These are phyloP conservation scores for Nannizziopsis arthrosporioides DNA, from an alignment of 2,329 filamentous ascomycete species.

Conservation along the genomic window DNA sequence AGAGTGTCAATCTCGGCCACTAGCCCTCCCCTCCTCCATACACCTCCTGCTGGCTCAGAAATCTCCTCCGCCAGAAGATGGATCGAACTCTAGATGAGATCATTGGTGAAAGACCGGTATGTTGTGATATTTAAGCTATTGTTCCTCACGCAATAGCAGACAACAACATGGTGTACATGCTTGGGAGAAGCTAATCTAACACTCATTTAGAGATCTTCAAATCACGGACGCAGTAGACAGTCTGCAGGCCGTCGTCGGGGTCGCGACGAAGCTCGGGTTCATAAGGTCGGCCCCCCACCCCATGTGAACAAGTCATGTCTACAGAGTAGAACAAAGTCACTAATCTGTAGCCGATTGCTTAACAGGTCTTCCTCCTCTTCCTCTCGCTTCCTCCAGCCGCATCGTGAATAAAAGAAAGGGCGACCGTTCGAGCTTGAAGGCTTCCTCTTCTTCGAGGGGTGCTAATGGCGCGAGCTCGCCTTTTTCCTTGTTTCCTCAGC, in stretches of 20 bases:
- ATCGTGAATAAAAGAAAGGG: conserved; percentile 19
- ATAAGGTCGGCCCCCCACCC: conserved; percentile 55
- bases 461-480: conserved; percentile 7
- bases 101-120: conserved; percentile 50
- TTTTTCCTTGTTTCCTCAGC: conserved; percentile 14
- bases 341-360: conserved; percentile 9
- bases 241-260: conserved; percentile 27
- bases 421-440: conserved; percentile 1
- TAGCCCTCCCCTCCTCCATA: too few relatives aligned
- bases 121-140: conserved; percentile 4
- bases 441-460: background rate
- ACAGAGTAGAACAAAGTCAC: conserved; percentile 15
- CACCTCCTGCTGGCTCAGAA: background rate
- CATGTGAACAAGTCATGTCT: background rate
- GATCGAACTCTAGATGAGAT: conserved; percentile 55
- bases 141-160: background rate
- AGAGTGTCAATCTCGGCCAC: too few relatives aligned
- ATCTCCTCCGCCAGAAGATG: conserved; percentile 32
- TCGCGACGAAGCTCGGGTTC: conserved; percentile 75
- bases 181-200: background rate
- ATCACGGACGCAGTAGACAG: conserved; percentile 28
- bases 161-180: background rate
- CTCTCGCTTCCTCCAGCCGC: conserved; percentile 26
- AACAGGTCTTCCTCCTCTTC: conserved; percentile 38
- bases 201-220: conserved; percentile 15